Evolutionary conservation across 345 rosid species (phyloP), one percentile per base, ranked within the genome.

Genomic region (Xanthoceras sorbifolium): DNA sequence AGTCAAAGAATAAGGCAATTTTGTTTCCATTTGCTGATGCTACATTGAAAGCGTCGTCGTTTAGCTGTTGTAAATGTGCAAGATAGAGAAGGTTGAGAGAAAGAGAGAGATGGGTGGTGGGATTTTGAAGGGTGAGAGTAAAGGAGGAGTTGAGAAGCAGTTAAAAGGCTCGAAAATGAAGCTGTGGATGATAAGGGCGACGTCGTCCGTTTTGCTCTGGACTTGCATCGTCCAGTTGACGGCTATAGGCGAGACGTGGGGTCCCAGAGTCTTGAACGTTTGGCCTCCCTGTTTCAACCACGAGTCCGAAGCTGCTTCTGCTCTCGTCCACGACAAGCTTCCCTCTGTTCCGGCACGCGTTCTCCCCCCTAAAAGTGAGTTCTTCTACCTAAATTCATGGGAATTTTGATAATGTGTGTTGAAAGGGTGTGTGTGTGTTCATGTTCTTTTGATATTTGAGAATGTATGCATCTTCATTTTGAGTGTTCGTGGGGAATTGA

Each of bases 191-290:
- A 86, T 94, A 72, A 88, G 99, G 2, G 99, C 98, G 69, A 85
- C 97, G 69, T 89, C 97, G 0, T 85, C 97, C 64, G 86, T 97
- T 79, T 82, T 97, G 84, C 84, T 97, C 3, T 97, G 99, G 99
- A 97, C 98, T 31, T 97, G 99, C 75, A 73, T 91, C 60, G 97
- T 97, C 65, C 99, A 97, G 76, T 81, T 94, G 83, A 91, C 95
- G 74, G 89, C 98, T 42, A 46, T 97, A 79, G 97, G 98, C 9
- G 97, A 92, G 80, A 86, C 86, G 65, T 91, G 98, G 99, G 95
- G 97, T 4, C 97, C 98, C 3, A 78, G 94, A 77, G 87, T 90
- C 32, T 86, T 94, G 81, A 94, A 89, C 81, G 94, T 97, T 6
- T 92, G 98, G 95, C 98, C 98, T 73, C 84, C 92, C 61, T 92